Conservation (phyloP, 164 flowering plant genomes). For the Stephania cephalantha region DNA sequence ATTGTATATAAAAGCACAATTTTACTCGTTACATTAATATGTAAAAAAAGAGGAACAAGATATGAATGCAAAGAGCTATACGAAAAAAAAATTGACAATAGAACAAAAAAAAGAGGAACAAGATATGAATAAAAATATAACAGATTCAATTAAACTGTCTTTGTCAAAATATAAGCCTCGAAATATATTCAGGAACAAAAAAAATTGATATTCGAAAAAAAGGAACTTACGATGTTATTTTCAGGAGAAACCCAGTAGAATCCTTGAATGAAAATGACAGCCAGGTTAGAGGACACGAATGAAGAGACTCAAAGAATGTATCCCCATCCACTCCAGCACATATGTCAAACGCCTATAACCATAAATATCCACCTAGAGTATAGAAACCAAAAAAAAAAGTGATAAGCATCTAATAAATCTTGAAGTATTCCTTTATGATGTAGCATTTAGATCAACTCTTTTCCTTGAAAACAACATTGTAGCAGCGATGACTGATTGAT, state of each 20-base stretch:
- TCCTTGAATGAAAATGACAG: constrained; percentile 53
- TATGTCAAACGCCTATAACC: constrained; percentile 34
- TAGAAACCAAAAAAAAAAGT: not conserved
- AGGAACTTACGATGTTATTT: constrained; percentile 47
- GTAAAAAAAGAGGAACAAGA: too few relatives aligned
- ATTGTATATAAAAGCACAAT: too few relatives aligned
- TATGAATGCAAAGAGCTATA: too few relatives aligned
- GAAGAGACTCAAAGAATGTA: constrained; percentile 49
- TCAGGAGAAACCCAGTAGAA: constrained; percentile 47
- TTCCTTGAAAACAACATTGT: not conserved
- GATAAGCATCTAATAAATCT: not conserved
- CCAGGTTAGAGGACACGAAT: constrained; percentile 61
- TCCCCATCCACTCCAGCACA: constrained; percentile 67
- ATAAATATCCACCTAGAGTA: constrained; percentile 53
- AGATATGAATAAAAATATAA: too few relatives aligned
- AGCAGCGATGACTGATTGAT: not conserved
- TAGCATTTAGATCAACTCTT: not conserved
- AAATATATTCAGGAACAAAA: not conserved
- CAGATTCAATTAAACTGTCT: too few relatives aligned
- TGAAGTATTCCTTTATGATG: not conserved
- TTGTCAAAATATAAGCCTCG: too few relatives aligned
- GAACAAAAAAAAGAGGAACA: too few relatives aligned
- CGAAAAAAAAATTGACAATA: too few relatives aligned
- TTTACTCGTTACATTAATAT: too few relatives aligned
- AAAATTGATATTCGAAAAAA: not conserved